Percentiles rank a stretch among this genome's conserved stretches.
Conservation (phyloP, 2,329 filamentous ascomycete genomes). For the Fusarium armeniacum region DNA sequence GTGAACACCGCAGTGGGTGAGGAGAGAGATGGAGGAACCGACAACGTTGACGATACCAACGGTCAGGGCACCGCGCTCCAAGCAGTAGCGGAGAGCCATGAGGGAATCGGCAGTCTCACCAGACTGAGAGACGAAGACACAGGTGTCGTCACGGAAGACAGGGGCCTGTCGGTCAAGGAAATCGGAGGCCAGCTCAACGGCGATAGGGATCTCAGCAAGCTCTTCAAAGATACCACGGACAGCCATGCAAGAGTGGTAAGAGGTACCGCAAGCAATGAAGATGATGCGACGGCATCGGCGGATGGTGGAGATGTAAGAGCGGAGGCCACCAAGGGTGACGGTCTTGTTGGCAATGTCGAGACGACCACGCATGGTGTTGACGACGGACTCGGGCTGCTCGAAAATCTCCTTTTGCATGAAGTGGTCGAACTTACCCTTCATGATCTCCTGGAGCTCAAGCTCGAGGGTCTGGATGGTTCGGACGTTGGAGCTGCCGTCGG, state of each 20-base stretch:
- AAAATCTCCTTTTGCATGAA: slow-evolving; percentile 99
- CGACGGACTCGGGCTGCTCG: slow-evolving; percentile 98
- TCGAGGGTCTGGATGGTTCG: slow-evolving; percentile 98
- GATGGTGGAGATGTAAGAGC: slow-evolving; percentile 97
- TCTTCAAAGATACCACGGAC: slow-evolving; percentile 98
- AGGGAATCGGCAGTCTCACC: slow-evolving; percentile 98
- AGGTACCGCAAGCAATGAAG: slow-evolving; percentile 98
- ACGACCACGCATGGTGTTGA: slow-evolving; percentile 99
- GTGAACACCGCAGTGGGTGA: slow-evolving; percentile 99
- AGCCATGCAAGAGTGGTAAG: slow-evolving; percentile 99
- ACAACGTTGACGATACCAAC: slow-evolving; percentile 99
- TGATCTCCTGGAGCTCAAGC: slow-evolving; percentile 99
- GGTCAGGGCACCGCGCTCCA: slow-evolving; percentile 96
- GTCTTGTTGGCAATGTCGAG: slow-evolving; percentile 93
- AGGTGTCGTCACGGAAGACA: slow-evolving; percentile 99
- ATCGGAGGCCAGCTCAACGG: slow-evolving; percentile 96
- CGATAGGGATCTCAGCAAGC: slow-evolving; percentile 96
- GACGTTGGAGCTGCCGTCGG: slow-evolving; percentile 95
- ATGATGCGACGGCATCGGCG: slow-evolving; percentile 97
- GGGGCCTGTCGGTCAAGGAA: slow-evolving; percentile 97
- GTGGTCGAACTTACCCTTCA: slow-evolving; percentile 99
- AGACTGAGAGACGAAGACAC: slow-evolving; percentile 98
- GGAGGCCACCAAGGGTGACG: slow-evolving; percentile 94
- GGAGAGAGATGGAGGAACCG: slow-evolving; percentile 96
- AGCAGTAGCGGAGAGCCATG: slow-evolving; percentile 96